Evolutionary conservation across 2,329 filamentous ascomycete genomes (phyloP).

Genomic region (Alternaria atra): DNA sequence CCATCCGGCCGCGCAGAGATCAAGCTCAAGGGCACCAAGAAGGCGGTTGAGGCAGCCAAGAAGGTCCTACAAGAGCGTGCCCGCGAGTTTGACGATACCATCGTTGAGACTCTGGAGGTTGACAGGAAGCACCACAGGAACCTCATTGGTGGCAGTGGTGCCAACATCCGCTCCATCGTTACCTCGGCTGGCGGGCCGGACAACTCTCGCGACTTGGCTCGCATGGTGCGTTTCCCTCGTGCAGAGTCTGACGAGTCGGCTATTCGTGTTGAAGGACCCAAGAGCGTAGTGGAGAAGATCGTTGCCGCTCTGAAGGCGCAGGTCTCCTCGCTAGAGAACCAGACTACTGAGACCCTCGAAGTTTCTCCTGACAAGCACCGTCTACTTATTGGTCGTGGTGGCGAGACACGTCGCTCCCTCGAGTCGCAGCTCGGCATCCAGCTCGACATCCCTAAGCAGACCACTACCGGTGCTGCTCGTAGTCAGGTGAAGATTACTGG

Average conservation of each 20-base stretch:
- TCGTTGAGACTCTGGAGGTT: slow-evolving; percentile 84
- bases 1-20: slow-evolving; percentile 79
- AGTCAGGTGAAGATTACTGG: slow-evolving; percentile 89
- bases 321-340: slow-evolving; percentile 82
- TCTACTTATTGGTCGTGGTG: slow-evolving; percentile 88
- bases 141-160: slow-evolving; percentile 86
- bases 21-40: slow-evolving; percentile 89
- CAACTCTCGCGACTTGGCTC: slow-evolving; percentile 81
- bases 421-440: slow-evolving; percentile 87
- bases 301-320: slow-evolving; percentile 81
- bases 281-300: slow-evolving; percentile 87
- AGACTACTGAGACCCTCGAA: slow-evolving; percentile 80
- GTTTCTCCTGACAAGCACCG: slow-evolving; percentile 91
- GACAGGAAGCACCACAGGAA: slow-evolving; percentile 92
- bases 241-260: slow-evolving; percentile 81
- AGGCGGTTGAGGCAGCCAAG: slow-evolving; percentile 89
- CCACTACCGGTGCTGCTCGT: slow-evolving; percentile 71
- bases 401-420: slow-evolving; percentile 83
- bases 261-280: slow-evolving; percentile 88
- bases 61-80: slow-evolving; percentile 88
- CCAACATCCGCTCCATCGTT: slow-evolving; percentile 87
- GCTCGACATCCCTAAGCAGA: slow-evolving; percentile 88
- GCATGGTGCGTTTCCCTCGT: slow-evolving; percentile 94
- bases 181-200: slow-evolving; percentile 87
- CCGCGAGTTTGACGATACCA: slow-evolving; percentile 87